A percentile compares a stretch with the other conserved stretches of the same genome.
Evolutionary conservation across 306 rosid species (phyloP).

Genomic region (Rosa chinensis): DNA sequence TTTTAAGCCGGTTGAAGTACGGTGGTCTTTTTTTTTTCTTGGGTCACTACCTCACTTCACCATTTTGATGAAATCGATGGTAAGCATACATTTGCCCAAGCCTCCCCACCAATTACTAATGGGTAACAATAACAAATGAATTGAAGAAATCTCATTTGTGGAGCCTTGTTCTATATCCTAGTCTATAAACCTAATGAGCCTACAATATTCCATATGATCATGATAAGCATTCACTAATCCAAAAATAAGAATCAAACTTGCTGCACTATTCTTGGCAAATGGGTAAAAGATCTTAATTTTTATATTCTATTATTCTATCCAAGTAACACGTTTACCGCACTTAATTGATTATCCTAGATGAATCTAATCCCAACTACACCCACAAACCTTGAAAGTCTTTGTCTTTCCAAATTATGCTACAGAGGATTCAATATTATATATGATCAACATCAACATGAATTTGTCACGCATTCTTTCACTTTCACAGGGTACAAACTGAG

Average conservation of each 20-base stretch:
- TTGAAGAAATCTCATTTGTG: neutral
- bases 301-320: neutral
- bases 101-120: no score
- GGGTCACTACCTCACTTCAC: no score
- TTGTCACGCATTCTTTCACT: constrained; percentile 11
- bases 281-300: neutral
- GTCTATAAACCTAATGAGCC: neutral
- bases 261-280: neutral
- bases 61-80: no score
- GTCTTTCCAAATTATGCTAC: neutral
- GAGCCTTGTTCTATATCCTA: neutral
- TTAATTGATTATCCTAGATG: neutral
- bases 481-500: neutral
- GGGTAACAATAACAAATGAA: neutral
- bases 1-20: neutral
- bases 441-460: neutral
- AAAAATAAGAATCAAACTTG: neutral
- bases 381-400: neutral
- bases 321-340: constrained; percentile 4
- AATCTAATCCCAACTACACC: constrained; percentile 1
- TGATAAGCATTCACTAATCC: neutral
- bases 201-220: neutral
- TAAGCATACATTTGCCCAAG: no score
- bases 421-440: neutral
- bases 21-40: no score